Evolutionary conservation across 83 land plant genomes (phyloP), one percentile per base, ranked within the genome.

Genomic region (Picea mariana): DNA sequence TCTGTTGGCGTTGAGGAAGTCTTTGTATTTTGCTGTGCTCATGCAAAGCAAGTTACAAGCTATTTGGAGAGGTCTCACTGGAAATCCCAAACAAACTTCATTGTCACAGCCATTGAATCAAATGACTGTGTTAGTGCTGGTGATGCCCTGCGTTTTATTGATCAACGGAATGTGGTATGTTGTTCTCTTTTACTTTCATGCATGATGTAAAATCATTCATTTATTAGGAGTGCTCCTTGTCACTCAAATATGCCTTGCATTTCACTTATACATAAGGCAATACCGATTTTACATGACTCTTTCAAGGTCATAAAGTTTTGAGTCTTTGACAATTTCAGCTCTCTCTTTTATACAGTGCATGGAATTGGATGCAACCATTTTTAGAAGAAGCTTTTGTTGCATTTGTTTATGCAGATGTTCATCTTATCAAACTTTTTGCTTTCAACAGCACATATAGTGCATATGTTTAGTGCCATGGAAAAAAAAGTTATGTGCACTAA

Each of bases 21-120:
- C 21, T 95, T 93, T 88, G 98, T 97, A 5, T 95, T 97, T 66
- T 97, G 99, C 84, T 97, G 99, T 72, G 95, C 98, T 44, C 98
- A 97, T 78, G 88, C 98, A 18, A 88, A 85, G 81, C 96, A 95
- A 85, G 92, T 97, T 18, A 92, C 90, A 59, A 85, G 67, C 62
- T 91, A 95, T 67, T 81, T 97, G 85, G 88, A 87, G 66, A 90
- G 82, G n/a, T 95, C 99, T 23, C 73, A 87, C 23, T 97, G 99
- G 99, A 27, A 80, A 78, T 83, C 88, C 13, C 97, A 91, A 64
- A 89, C 98, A 21, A 88, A 82, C 3, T 95, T 97, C 62, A 59
- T 84, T 38, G 92, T 97, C 20, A 81, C 88, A 0, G 83, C 93
- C 15, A 97, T 97, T 60, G 98, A 97, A 82, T 95, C 98, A 0